Evolutionary conservation across 179 eudicot species (phyloP).

Genomic region (Dionaea muscipula): DNA sequence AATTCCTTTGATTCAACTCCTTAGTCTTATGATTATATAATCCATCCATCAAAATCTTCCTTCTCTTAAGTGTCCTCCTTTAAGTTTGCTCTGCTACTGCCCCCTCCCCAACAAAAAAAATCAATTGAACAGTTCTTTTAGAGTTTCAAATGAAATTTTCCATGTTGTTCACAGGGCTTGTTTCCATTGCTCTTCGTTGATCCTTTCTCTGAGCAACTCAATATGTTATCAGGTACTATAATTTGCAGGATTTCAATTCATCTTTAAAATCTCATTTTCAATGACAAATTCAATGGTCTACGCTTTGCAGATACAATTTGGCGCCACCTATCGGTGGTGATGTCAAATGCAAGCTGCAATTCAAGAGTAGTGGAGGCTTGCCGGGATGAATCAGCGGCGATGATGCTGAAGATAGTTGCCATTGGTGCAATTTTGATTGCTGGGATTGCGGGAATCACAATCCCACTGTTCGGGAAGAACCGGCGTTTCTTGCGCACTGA

Average conservation of each 20-base stretch:
- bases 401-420: slow-evolving; percentile 41
- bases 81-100: no score
- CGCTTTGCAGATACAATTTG: slow-evolving; percentile 18
- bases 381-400: slow-evolving; percentile 35
- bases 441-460: slow-evolving; percentile 38
- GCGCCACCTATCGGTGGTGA: slow-evolving; percentile 26
- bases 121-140: no score
- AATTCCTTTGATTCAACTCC: no score
- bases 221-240: slow-evolving; percentile 13
- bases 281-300: not conserved
- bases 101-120: no score
- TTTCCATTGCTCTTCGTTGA: slow-evolving; percentile 14
- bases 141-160: no score
- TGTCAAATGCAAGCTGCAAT: slow-evolving; percentile 27
- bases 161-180: slow-evolving; percentile 21
- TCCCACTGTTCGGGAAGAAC: slow-evolving; percentile 47
- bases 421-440: slow-evolving; percentile 39
- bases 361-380: slow-evolving; percentile 19
- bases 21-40: no score
- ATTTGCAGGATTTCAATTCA: not conserved
- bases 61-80: no score
- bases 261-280: not conserved
- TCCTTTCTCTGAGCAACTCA: slow-evolving; percentile 12
- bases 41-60: no score
- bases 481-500: slow-evolving; percentile 43